phyloP scores from a whole-genome alignment of 2,329 filamentous ascomycete species.

The Coniochaeta ligniaria region DNA sequence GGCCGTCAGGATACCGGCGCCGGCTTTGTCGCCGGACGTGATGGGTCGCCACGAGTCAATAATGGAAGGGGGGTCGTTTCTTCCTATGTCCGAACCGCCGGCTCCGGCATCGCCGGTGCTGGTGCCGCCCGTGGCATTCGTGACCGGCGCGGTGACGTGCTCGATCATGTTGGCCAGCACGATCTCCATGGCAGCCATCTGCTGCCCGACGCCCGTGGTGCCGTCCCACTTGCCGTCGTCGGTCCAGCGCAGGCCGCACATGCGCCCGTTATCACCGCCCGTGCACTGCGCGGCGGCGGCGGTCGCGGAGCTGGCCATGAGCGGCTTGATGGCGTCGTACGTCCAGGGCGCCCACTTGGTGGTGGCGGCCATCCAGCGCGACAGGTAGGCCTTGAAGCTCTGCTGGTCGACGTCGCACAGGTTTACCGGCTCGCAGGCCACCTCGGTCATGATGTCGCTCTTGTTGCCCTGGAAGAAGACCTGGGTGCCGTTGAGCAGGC shows the following conservation, averaged over 20 bases:
- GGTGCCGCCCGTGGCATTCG: conserved; percentile 51
- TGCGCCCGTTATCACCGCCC: conserved; percentile 49
- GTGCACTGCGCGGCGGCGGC: conserved; percentile 46
- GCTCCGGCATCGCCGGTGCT: conserved; percentile 43
- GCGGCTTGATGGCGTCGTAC: conserved; percentile 37
- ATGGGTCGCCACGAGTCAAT: conserved; percentile 27
- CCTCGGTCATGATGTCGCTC: conserved; percentile 51
- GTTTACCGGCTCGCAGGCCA: conserved; percentile 53
- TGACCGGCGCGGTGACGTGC: conserved; percentile 35
- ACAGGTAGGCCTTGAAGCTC: conserved; percentile 69
- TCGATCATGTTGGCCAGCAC: conserved; percentile 53
- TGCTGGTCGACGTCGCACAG: conserved; percentile 65
- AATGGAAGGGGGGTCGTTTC: conserved; percentile 11
- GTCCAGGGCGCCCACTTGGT: conserved; percentile 48
- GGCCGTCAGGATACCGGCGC: neutral
- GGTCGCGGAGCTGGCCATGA: conserved; percentile 42
- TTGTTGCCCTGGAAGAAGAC: conserved; percentile 56
- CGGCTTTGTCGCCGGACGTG: conserved; percentile 37
- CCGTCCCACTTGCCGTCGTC: conserved; percentile 47
- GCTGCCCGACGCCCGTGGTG: conserved; percentile 55
- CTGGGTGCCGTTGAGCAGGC: conserved; percentile 43
- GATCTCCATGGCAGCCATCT: conserved; percentile 61
- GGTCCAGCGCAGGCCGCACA: conserved; percentile 64
- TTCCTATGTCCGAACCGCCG: conserved; percentile 23
- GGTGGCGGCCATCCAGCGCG: conserved; percentile 56